A percentile compares a stretch with the other conserved stretches of the same genome.
Conservation (phyloP, 2,329 filamentous ascomycete species). For the Ploettnerulaceae sp. region DNA sequence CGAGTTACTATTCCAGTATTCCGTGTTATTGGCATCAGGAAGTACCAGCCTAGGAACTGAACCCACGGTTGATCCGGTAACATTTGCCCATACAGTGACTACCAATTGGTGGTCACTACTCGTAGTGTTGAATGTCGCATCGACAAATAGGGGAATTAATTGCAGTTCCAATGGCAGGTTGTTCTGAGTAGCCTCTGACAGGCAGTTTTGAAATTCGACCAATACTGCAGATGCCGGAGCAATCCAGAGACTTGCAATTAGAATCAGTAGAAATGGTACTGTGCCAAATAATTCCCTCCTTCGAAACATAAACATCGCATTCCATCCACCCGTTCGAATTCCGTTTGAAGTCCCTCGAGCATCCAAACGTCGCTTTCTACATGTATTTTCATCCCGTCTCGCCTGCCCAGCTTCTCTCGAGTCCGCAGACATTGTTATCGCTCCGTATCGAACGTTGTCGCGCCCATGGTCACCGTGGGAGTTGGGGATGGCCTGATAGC, state of each 20-base stretch:
- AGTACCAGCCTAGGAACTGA: conserved; percentile 48
- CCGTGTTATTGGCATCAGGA: conserved; percentile 53
- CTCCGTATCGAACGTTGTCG: conserved; percentile 9
- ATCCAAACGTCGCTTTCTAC: neutral
- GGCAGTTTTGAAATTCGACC: conserved; percentile 80
- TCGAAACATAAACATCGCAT: neutral
- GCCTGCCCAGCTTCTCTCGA: conserved; percentile 15
- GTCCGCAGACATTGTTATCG: conserved; percentile 25
- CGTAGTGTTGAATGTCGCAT: conserved; percentile 65
- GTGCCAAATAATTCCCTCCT: conserved; percentile 12
- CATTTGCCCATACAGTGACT: conserved; percentile 85
- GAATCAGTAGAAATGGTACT: conserved; percentile 22
- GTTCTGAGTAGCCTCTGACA: conserved; percentile 56
- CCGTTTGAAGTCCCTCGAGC: neutral
- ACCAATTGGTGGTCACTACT: conserved; percentile 60
- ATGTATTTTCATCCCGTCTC: neutral
- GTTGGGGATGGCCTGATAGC: conserved; percentile 23
- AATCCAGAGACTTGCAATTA: conserved; percentile 27
- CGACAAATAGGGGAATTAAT: conserved; percentile 70
- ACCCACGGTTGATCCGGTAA: conserved; percentile 58
- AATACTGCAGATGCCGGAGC: conserved; percentile 56
- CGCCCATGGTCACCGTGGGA: conserved; percentile 23
- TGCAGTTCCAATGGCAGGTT: conserved; percentile 61
- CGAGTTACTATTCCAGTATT: conserved; percentile 53
- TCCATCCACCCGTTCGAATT: neutral